Base-by-base conservation (phyloP, 2,329 filamentous ascomycete species). In the Aulographum hederae region DNA sequence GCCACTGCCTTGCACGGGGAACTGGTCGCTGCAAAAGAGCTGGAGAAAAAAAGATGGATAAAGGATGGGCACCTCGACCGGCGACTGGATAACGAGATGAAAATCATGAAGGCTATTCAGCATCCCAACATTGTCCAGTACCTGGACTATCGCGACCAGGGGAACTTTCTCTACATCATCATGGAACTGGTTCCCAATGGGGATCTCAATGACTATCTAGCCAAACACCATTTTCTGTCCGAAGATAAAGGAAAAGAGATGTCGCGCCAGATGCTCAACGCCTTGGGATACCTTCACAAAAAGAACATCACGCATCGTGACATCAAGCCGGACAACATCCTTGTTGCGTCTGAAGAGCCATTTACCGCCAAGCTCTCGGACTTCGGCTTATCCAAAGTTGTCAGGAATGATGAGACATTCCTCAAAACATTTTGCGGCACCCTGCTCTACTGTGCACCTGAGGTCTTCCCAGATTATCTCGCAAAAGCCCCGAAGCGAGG, bases 301-400 rank as follows among this genome's bases (percentile, higher is more conserved):
- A 76, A 78, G 44, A 82, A 78, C 46, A 94, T 98, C 43, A 95
- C 86, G 0, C 89, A 98, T 54, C 78, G 89, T n/a, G 89, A 98
- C 52, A 84, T 98, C 47, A 98, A 98, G 50, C 89, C 89, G 0
- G 89, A 98, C 60, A 98, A 98, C 46, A 94, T 98, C 37, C 63
- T 98, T 26, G 79, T 95, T 41, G 64, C 73, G 8, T 75, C 72
- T 1, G 50, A 70, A 6, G 61, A 75, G 4, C 84, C 85, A 0
- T 69, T 93, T 30, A 63, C 69, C 11, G 77, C 95, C 43, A 95
- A 98, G 53, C 62, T 98, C 11, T 93, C 89, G 0, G 89, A 98
- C 49, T 98, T 98, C 57, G 89, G 89, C 33, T 58, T 98, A 4
- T 95, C 89, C 2, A 98, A 98, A 50, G 85, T 91, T 51, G 75